phyloP scores from a whole-genome alignment of 495 filamentous ascomycete genomes.

The Terfezia claveryi region DNA sequence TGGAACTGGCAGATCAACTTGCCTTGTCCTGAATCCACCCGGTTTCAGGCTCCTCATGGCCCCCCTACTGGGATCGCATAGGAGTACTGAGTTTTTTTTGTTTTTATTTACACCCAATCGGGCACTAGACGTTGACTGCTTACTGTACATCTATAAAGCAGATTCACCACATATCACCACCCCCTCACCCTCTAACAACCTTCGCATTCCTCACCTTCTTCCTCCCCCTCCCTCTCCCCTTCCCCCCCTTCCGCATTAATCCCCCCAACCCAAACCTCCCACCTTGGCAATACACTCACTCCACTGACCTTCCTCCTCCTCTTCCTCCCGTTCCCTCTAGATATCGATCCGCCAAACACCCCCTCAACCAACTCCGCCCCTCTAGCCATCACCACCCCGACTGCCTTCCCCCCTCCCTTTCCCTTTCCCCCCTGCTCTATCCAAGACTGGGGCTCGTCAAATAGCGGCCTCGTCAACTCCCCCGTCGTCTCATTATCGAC shows the following conservation, averaged over 20 bases:
- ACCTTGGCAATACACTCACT: constrained; percentile 23
- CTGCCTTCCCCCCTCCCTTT: constrained; percentile 22
- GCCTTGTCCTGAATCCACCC: no score
- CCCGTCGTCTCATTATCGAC: neutral
- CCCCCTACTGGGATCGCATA: no score
- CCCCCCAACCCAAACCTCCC: neutral
- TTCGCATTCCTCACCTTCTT: neutral
- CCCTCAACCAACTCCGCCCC: constrained; percentile 24
- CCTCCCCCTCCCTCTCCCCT: neutral
- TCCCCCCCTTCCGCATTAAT: neutral
- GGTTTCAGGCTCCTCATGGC: no score
- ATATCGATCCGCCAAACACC: constrained; percentile 23
- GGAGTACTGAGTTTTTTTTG: no score
- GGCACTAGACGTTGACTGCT: no score
- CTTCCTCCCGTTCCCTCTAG: constrained; percentile 22
- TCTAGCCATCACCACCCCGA: constrained; percentile 21
- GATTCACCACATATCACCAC: no score
- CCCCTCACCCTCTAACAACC: neutral
- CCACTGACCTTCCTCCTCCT: constrained; percentile 28
- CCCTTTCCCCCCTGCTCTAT: constrained; percentile 23
- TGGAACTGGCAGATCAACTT: no score
- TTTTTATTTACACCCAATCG: no score
- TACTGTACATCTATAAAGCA: no score
- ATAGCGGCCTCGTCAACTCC: neutral
- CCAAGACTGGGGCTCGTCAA: constrained; percentile 2